A percentile compares a stretch with the other conserved stretches of the same genome.
Evolutionary conservation across 495 filamentous ascomycete genomes (phyloP).

Genomic region (Symbiotaphrina buchneri): DNA sequence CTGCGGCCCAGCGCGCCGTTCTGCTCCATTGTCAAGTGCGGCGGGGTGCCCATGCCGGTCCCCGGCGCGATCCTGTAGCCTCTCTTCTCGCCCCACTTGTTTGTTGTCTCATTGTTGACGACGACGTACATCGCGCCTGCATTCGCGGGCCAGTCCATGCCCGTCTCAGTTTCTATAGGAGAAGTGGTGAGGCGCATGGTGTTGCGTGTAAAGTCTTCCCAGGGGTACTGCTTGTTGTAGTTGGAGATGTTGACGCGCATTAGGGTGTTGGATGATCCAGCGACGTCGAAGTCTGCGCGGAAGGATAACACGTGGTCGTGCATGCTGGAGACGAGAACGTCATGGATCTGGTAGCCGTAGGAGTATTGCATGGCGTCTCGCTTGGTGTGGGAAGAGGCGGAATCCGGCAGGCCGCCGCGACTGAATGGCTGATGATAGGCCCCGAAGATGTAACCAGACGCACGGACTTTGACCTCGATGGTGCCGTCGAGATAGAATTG

Average conservation of each 20-base stretch:
- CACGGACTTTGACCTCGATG: conserved; percentile 28
- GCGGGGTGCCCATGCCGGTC: too few relatives aligned
- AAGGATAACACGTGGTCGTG: conserved; percentile 38
- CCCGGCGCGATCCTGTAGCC: conserved; percentile 29
- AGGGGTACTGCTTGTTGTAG: conserved; percentile 11
- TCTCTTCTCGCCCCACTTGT: conserved; percentile 27
- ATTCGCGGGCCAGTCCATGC: conserved; percentile 27
- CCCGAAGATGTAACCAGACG: conserved; percentile 30
- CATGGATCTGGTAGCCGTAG: conserved; percentile 33
- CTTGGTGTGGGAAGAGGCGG: conserved; percentile 23
- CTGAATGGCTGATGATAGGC: too few relatives aligned
- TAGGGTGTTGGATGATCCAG: conserved; percentile 24
- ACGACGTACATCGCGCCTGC: conserved; percentile 23
- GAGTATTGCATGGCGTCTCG: too few relatives aligned
- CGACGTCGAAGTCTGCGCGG: conserved; percentile 31
- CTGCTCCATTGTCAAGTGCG: too few relatives aligned
- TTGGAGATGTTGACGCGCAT: conserved; percentile 18
- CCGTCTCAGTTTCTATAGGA: conserved; percentile 21
- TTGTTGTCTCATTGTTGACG: conserved; percentile 25
- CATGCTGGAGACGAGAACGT: conserved; percentile 26
- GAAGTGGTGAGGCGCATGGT: conserved; percentile 27
- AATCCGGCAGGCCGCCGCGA: too few relatives aligned
- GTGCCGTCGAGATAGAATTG: conserved; percentile 31
- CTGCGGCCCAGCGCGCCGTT: too few relatives aligned
- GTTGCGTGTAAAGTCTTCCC: conserved; percentile 14